Evolutionary conservation across 2,329 filamentous ascomycete genomes (phyloP).

Genomic region (Paramyrothecium roridum): DNA sequence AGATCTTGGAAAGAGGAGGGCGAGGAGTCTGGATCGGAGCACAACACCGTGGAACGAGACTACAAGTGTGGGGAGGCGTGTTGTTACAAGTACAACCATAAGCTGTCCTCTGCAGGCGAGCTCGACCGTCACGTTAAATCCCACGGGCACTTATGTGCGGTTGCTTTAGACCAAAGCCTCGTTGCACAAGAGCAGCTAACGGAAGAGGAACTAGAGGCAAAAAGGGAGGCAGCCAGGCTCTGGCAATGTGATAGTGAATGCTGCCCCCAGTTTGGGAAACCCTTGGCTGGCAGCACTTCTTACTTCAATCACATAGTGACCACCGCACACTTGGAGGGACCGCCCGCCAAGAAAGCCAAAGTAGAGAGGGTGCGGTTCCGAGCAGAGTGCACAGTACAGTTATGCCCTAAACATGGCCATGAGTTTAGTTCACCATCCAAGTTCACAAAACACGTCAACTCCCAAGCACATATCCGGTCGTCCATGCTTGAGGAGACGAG

Average conservation of each 20-base stretch:
- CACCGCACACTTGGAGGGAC: background rate
- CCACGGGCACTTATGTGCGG: slow-evolving; percentile 7
- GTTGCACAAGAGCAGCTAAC: background rate
- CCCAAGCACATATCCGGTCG: background rate
- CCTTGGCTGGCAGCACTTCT: slow-evolving; percentile 3
- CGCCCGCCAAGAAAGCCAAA: background rate
- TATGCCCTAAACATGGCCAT: background rate
- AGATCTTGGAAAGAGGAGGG: background rate
- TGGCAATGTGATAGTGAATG: slow-evolving; percentile 10
- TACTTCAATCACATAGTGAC: slow-evolving; percentile 3
- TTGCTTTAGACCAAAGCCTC: slow-evolving; percentile 6
- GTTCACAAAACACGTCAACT: background rate
- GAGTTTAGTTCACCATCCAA: background rate
- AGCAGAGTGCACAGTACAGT: background rate
- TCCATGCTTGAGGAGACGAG: background rate
- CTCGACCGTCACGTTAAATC: slow-evolving; percentile 10
- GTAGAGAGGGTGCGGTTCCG: background rate
- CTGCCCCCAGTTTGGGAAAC: slow-evolving; percentile 8
- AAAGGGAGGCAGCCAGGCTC: slow-evolving; percentile 12
- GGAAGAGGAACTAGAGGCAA: background rate
- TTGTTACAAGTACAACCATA: slow-evolving; percentile 10
- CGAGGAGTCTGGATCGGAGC: background rate
- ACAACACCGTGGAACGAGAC: background rate
- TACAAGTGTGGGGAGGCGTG: slow-evolving; percentile 3
- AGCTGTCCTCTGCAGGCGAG: slow-evolving; percentile 5